Evolutionary conservation across 2,329 filamentous ascomycete species (phyloP), one percentile per base, ranked within the genome.

Genomic region (Akanthomyces muscarius): DNA sequence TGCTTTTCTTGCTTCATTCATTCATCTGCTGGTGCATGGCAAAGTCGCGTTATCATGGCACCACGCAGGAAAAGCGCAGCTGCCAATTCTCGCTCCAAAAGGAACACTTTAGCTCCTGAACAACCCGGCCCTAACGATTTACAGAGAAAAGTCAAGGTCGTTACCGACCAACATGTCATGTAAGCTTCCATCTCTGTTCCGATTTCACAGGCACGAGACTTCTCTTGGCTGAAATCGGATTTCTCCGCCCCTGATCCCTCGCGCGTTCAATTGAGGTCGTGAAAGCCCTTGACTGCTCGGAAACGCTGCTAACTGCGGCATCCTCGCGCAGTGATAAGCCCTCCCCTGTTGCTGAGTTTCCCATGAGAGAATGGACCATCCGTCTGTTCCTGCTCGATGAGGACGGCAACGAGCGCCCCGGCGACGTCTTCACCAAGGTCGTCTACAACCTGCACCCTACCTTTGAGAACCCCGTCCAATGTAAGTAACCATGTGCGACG

Each of bases 381-480:
- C 88, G 90, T 77, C 82, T 99, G 69, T 91, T 86, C 77, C 77
- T 98, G 59, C 76, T 97, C 62, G 92, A 97, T 68, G 90, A 96
- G 70, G 86, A 91, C 66, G 93, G 92, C 69, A 90, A 95, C 69
- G 88, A 96, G 76, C 83, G 92, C 58, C 85, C 90, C 8, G 92
- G 94, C 61, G 91, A 81, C 68, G 86, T 92, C 76, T 98, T 97
- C 80, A 91, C 92, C 73, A 97, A 96, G 80, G 94, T 90, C 48
- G 89, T 89, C 62, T 99, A 97, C 80, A 90, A 91, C 72, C 85
- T 99, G 36, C 95, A 99, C 77, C 94, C 95, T 41, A 95, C 92
- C 56, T 99, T 99, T 76, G 90, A 89, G 61, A 90, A 93, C 70
- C 89, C 91, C 18, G 85, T 85, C 59, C 94, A 98, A 79, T 89